These are phyloP conservation scores for Chalciporus piperatus DNA, from an alignment of 768 basidiomycete genomes.

Conservation along the genomic window DNA sequence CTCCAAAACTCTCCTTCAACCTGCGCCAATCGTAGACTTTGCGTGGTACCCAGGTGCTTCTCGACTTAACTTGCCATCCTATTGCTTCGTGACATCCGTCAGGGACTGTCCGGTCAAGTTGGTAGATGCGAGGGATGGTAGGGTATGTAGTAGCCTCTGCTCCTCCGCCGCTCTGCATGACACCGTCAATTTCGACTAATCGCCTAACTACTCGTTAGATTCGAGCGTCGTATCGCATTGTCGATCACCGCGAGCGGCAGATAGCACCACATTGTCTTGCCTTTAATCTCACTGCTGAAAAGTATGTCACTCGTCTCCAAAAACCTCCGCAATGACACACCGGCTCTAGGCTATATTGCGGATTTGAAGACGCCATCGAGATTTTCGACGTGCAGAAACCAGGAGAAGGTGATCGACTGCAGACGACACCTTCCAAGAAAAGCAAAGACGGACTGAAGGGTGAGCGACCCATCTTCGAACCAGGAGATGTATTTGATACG, in stretches of 20 bases:
- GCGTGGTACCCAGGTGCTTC: constrained; percentile 85
- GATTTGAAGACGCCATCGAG: constrained; percentile 83
- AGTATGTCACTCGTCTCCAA: constrained; percentile 37
- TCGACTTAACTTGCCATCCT: constrained; percentile 53
- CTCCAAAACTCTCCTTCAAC: constrained; percentile 42
- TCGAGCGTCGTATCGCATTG: constrained; percentile 86
- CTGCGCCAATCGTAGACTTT: constrained; percentile 74
- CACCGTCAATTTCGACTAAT: not conserved
- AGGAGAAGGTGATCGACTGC: constrained; percentile 68
- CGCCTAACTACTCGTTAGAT: constrained; percentile 45
- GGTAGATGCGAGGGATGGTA: constrained; percentile 73
- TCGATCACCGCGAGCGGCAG: constrained; percentile 91
- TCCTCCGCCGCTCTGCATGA: too few species aligned
- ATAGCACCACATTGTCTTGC: constrained; percentile 82
- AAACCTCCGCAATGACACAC: too few species aligned
- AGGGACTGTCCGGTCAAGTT: constrained; percentile 85
- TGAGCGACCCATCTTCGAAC: constrained; percentile 21
- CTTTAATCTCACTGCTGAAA: constrained; percentile 67
- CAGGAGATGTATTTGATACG: not conserved
- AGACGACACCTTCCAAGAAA: constrained; percentile 70
- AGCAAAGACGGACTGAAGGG: constrained; percentile 88
- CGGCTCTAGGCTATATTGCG: constrained; percentile 66
- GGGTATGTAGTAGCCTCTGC: constrained; percentile 43
- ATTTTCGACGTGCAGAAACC: constrained; percentile 75
- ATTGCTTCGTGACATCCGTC: constrained; percentile 81